Percentiles rank a stretch among this genome's conserved stretches.
phyloP scores from a whole-genome alignment of 805 yeast species.

The Teunomyces atbi region DNA sequence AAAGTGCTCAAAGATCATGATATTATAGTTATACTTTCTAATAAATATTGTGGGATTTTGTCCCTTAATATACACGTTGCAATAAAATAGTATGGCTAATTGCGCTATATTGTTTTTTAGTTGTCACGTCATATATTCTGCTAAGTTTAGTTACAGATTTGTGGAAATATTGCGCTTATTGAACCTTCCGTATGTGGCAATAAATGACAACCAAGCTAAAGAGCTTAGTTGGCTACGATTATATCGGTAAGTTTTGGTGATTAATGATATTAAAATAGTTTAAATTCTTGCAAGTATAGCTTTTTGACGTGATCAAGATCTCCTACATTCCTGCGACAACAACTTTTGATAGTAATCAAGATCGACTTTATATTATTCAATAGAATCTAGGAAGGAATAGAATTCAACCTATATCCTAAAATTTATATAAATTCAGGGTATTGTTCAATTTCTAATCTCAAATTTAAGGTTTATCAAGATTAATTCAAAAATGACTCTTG shows the following conservation, averaged over 20 bases:
- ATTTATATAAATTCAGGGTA: not conserved
- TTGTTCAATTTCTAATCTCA: not conserved
- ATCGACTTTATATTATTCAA: not conserved
- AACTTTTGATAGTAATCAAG: not conserved
- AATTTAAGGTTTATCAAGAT: not conserved
- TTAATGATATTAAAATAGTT: no score
- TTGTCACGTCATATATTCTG: not conserved
- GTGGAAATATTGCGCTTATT: not conserved
- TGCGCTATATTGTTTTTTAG: not conserved
- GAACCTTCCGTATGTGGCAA: not conserved
- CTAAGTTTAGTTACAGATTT: not conserved
- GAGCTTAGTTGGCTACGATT: not conserved
- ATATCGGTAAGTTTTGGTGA: no score
- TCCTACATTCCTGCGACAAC: not conserved
- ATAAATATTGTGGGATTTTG: not conserved
- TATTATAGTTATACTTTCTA: not conserved
- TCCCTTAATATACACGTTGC: not conserved
- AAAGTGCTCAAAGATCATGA: not conserved
- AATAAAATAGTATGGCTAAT: not conserved
- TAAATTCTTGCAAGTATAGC: not conserved
- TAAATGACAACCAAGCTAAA: not conserved
- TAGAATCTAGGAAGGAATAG: not conserved
- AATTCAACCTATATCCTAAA: not conserved
- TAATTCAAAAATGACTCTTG: not conserved
- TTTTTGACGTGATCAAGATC: not conserved